Base-by-base conservation (phyloP, 495 filamentous ascomycete genomes). In the Tuber brumale region DNA sequence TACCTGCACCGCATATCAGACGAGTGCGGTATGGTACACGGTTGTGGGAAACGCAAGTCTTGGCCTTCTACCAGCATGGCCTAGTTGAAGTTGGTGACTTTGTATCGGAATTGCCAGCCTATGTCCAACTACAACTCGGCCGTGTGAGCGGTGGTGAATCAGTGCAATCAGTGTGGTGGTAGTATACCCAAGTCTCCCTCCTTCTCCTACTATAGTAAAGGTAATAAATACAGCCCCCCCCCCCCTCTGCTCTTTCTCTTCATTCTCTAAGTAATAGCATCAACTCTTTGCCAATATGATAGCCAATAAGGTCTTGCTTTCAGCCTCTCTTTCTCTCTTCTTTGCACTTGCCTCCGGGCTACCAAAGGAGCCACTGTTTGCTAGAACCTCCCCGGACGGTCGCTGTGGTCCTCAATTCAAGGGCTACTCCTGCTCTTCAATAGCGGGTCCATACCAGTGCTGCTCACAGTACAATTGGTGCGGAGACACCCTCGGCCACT, bases 401-500 rank as follows among this genome's bases (percentile, higher is more conserved):
- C 78, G 75, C 39, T 81, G 79, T 27, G 79, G 79, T 23, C 2
- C 51, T n/a, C n/a, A 43, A 18, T 74, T 42, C 16, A 75, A 44
- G 6, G 45, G 70, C 3, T 45, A 42, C 70, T 70, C 69, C 16
- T 79, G 77, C 31, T 37, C 4, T 51, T n/a, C 41, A 5, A 9
- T 51, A 70, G 39, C 57, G 21, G 23, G 41, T 19, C 3, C 1
- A 23, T 41, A 74, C 35, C 57, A 43, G 14, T 83, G 80, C 71
- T 82, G 81, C 42, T 83, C 81, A 10, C 73, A 79, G 51, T 66
- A 73, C 45, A 41, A 48, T 48, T 82, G 61, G 61, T 81, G 81
- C 42, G 81, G 81, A 16, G 74, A 82, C 70, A 75, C 72, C 5
- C 16, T 12, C 19, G 76, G 14, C 0, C 78, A 80, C 45, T 83